Percentiles rank a stretch among this genome's conserved stretches.
Evolutionary conservation across 495 filamentous ascomycete genomes (phyloP).

Genomic region (Penicillium longicatenatum): DNA sequence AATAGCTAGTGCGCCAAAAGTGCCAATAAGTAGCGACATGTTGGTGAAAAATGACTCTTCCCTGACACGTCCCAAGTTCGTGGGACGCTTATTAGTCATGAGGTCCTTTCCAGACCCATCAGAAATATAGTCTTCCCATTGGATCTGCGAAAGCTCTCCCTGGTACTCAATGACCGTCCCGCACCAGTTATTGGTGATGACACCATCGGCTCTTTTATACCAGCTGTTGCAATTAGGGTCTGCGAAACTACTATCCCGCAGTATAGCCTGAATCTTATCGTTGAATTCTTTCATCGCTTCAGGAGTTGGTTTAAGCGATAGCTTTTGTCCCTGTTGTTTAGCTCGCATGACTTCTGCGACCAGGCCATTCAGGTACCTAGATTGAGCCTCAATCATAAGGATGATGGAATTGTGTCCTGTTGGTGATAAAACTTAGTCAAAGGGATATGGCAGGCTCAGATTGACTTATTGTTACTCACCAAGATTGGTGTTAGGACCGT

Average conservation of each 20-base stretch:
- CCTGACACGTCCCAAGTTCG: conserved; percentile 41
- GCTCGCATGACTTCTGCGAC: conserved; percentile 42
- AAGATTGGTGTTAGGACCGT: conserved; percentile 60
- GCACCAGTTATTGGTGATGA: conserved; percentile 60
- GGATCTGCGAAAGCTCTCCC: conserved; percentile 38
- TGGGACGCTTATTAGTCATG: conserved; percentile 33
- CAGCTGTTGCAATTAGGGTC: conserved; percentile 57
- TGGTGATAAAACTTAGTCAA: not conserved
- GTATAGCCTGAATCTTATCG: conserved; percentile 42
- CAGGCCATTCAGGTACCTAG: conserved; percentile 51
- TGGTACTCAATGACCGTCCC: conserved; percentile 55
- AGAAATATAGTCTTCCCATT: conserved; percentile 51
- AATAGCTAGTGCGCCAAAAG: conserved; percentile 26
- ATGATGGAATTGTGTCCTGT: conserved; percentile 56
- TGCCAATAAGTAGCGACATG: conserved; percentile 34
- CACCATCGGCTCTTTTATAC: conserved; percentile 56
- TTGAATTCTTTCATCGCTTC: conserved; percentile 45
- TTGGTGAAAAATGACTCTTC: conserved; percentile 46
- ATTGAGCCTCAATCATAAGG: conserved; percentile 62
- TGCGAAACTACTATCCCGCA: conserved; percentile 49
- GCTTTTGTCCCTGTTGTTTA: conserved; percentile 32
- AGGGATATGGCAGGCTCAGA: not conserved
- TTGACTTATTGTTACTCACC: conserved; percentile 25
- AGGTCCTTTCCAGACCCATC: conserved; percentile 37
- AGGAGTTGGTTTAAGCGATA: conserved; percentile 42